A percentile compares a stretch with the other conserved stretches of the same genome.
Evolutionary conservation across 2,329 filamentous ascomycete species (phyloP).

Genomic region (Penicillium sclerotigenum): DNA sequence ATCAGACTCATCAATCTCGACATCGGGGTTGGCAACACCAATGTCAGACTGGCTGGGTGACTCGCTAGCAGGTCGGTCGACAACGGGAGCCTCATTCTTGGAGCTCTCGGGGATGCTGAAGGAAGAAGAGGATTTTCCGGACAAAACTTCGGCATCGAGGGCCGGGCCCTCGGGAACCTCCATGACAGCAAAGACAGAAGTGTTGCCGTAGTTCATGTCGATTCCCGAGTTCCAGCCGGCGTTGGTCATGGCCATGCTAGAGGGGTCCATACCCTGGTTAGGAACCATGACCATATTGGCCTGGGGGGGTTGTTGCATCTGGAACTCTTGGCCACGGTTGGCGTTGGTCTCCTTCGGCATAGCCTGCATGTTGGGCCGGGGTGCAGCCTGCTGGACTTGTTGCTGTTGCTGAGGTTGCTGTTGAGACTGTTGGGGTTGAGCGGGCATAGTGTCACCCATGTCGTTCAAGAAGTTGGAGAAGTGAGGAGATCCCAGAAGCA

Average conservation of each 20-base stretch:
- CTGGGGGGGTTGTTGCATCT: constrained; percentile 61
- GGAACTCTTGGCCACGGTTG: constrained; percentile 53
- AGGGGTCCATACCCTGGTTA: constrained; percentile 70
- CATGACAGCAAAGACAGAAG: constrained; percentile 62
- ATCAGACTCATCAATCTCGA: constrained; percentile 56
- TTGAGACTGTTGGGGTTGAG: constrained; percentile 39
- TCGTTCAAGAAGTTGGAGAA: constrained; percentile 79
- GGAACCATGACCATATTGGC: constrained; percentile 79
- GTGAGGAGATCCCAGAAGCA: constrained; percentile 74
- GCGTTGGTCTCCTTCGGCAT: constrained; percentile 66
- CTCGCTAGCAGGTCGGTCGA: constrained; percentile 40
- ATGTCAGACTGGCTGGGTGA: constrained; percentile 12
- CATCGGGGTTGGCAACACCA: constrained; percentile 29
- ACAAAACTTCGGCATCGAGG: constrained; percentile 61
- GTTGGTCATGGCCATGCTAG: constrained; percentile 58
- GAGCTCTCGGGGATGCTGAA: constrained; percentile 45
- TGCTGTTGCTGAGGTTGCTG: constrained; percentile 36
- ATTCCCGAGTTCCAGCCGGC: constrained; percentile 47
- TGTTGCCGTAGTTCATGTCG: constrained; percentile 45
- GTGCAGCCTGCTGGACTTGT: constrained; percentile 38
- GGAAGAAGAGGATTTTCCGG: constrained; percentile 65
- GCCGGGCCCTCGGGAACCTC: constrained; percentile 65
- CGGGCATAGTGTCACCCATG: constrained; percentile 58
- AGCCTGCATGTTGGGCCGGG: constrained; percentile 44
- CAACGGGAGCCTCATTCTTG: constrained; percentile 51